Evolutionary conservation across 2,329 filamentous ascomycete species (phyloP), one percentile per base, ranked within the genome.

Genomic region (Verticillium alfalfae): DNA sequence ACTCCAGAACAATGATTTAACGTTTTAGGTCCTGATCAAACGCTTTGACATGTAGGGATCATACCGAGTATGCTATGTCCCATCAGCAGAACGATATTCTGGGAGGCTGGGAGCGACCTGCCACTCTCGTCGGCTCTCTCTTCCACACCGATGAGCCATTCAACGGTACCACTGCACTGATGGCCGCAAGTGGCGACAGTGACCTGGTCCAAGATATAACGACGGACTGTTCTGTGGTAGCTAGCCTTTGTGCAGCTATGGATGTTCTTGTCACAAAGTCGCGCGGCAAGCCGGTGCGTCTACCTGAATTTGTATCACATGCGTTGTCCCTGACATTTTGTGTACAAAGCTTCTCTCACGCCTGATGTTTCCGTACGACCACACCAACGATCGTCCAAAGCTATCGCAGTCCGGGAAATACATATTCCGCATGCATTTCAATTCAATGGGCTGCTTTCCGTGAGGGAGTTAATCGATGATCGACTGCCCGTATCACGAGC

Each of bases 151-250:
- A 62, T 7, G 61, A 62, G 55, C 16, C 71, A 69, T 65, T 75
- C 71, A 73, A 65, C 39, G 71, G 71, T 3, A 81, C 70, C 26
- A 68, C 73, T 15, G 61, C 80, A 15, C 76, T 84, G 12, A 91
- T 91, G 86, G 74, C 77, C 56, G 79, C 83, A 16, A 75, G 76
- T 7, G 76, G 81, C 9, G 81, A 84, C 15, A 87, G 91, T 64
- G 94, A 99, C 74, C 83, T 99, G 8, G 93, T 97, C 2, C 95
- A 99, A 75, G 95, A 99, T 74, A 88, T 96, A 63, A 93, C 94
- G 5, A 96, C 94, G 0, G 95, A 99, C 73, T 99, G 95, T 72
- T 98, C 95, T 1, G 94, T 99, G 3, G 94, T 99, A 34, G 95
- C 95, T 16, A 97, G 95, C 72, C 82, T 99, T 6, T 97, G 93